A percentile compares a stretch with the other conserved stretches of the same genome.
Conservation (phyloP, 164 flowering plant genomes). For the Vitis riparia region DNA sequence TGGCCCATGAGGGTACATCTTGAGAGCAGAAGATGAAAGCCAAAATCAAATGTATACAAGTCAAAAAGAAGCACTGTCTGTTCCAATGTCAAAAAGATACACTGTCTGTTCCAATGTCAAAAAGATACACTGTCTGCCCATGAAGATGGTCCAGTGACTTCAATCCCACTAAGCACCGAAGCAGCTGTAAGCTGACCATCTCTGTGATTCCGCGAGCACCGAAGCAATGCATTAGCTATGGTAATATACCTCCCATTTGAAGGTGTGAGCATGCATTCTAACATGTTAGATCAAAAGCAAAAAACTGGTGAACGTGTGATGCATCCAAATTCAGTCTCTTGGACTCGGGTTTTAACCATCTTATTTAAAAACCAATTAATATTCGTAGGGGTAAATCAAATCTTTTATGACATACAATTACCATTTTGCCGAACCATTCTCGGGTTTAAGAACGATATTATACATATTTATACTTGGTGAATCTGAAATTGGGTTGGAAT, state of each 20-base stretch:
- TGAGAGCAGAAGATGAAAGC: neutral
- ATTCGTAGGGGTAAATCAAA: too few species aligned
- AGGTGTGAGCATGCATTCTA: too few species aligned
- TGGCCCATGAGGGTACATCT: conserved; percentile 99
- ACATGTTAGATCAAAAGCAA: too few species aligned
- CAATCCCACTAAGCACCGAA: conserved; percentile 97
- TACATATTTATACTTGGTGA: too few species aligned
- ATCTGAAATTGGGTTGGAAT: too few species aligned
- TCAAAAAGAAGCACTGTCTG: neutral
- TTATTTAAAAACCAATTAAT: too few species aligned
- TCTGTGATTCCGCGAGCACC: conserved; percentile 38
- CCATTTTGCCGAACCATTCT: too few species aligned
- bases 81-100: neutral
- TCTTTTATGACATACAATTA: too few species aligned
- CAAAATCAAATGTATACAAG: neutral
- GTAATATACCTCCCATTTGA: neutral
- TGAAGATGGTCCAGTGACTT: conserved; percentile 84
- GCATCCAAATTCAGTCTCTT: too few species aligned
- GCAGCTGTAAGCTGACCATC: conserved; percentile 99
- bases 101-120: neutral
- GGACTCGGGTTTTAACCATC: too few species aligned
- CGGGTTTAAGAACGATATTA: too few species aligned
- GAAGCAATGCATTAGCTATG: neutral
- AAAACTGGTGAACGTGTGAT: too few species aligned
- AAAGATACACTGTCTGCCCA: conserved; percentile 75